Evolutionary conservation across 148 eudicot species (phyloP).

Genomic region (Heliosperma pusillum): DNA sequence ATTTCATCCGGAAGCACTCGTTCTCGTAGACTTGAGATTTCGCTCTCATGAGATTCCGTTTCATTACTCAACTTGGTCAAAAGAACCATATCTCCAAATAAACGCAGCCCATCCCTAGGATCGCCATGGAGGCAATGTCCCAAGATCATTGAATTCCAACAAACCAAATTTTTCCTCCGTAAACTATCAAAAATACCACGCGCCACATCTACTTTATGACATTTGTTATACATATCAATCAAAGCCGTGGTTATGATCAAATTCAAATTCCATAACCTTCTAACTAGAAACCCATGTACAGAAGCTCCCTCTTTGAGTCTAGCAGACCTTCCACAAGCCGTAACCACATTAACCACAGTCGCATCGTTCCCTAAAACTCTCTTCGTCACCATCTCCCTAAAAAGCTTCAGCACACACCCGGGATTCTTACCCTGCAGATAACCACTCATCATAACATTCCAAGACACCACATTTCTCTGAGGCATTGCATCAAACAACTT

Average conservation of each 20-base stretch:
- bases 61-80: slow-evolving; percentile 17
- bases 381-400: slow-evolving; percentile 50
- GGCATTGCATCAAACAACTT: slow-evolving; percentile 57
- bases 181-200: slow-evolving; percentile 51
- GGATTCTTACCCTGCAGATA: slow-evolving; percentile 55
- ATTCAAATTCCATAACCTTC: slow-evolving; percentile 27
- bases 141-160: slow-evolving; percentile 81
- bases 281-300: slow-evolving; percentile 49
- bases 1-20: slow-evolving; percentile 50
- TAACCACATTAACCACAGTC: slow-evolving; percentile 49
- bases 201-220: slow-evolving; percentile 51
- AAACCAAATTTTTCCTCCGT: slow-evolving; percentile 47
- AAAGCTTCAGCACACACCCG: slow-evolving; percentile 55
- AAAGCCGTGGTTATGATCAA: slow-evolving; percentile 53
- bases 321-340: slow-evolving; percentile 73
- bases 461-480: slow-evolving; percentile 59
- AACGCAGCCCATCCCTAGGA: slow-evolving; percentile 55
- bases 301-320: slow-evolving; percentile 69
- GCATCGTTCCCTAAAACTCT: slow-evolving; percentile 38
- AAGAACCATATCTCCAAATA: slow-evolving; percentile 48
- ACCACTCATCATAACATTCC: slow-evolving; percentile 63
- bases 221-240: slow-evolving; percentile 76
- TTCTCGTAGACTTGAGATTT: slow-evolving; percentile 12
- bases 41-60: neutral
- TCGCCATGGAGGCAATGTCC: slow-evolving; percentile 72